Evolutionary conservation across 140 eudicot genomes (phyloP), one percentile per base, ranked within the genome.

Genomic region (Stevia rebaudiana): DNA sequence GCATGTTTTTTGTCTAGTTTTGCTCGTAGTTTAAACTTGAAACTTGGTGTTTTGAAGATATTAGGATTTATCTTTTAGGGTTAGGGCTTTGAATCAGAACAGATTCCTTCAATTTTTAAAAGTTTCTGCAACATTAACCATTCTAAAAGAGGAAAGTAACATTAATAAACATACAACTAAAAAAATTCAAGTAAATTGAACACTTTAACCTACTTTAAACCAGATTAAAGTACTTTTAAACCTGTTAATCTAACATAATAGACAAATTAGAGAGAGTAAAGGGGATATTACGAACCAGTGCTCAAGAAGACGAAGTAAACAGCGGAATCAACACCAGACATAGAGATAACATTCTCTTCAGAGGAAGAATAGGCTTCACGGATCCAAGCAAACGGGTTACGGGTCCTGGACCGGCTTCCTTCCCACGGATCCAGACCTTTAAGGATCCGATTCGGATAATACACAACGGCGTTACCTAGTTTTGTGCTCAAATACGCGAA

Each of bases 271-370:
- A 46, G 49, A 6, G 42, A 23, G 37, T 49, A 3, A 19, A 25
- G 1, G 11, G 12, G 15, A 24, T 13, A 68, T 13, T 1, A 17
- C 79, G 13, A 58, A 92, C 98, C 96, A 28, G 98, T 92, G 65
- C 78, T 52, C 64, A 92, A 74, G 79, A 88, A 92, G 64, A 92
- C 89, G 17, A 92, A 88, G 75, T 88, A 85, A 49, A 88, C 98
- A 70, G 98, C 98, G 35, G 98, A 60, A 79, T 92, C 96, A 57
- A 92, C 92, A 51, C 98, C 98, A 13, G 98, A 88, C 63, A 76
- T 19, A 5, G 68, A 25, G 19, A 92, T 53, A 47, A 92, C 76
- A 25, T 88, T 90, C 9, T 78, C 65, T 65, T 92, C 98, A 16
- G 94, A 8, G 0, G 95, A 85, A 16, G 79, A 66, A 1, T 75